phyloP scores from a whole-genome alignment of 108 stramenopile genomes.

The Nitzschia palea region DNA sequence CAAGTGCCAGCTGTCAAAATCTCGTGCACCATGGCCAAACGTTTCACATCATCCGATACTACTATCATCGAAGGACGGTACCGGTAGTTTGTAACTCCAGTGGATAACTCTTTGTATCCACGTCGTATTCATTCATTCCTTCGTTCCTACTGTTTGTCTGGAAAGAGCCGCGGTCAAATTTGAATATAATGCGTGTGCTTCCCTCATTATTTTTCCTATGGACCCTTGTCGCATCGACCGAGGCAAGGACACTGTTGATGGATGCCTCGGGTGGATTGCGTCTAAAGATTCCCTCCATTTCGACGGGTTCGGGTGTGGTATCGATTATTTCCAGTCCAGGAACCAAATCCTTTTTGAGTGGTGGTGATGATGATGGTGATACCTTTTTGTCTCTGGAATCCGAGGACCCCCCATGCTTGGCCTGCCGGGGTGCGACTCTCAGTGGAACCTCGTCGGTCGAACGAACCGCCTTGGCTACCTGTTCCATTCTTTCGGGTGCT shows the following conservation, averaged over 20 bases:
- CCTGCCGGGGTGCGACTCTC: constrained; percentile 65
- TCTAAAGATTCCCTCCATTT: constrained; percentile 36
- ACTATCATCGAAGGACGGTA: too few species aligned
- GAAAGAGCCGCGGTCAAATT: too few species aligned
- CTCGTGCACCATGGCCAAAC: too few species aligned
- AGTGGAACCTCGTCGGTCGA: constrained; percentile 31
- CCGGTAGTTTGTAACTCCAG: too few species aligned
- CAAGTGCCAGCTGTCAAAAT: too few species aligned
- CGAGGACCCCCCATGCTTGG: constrained; percentile 13
- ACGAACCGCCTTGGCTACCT: constrained; percentile 56
- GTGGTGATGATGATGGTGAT: constrained; percentile 8
- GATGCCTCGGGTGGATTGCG: constrained; percentile 58
- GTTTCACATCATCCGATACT: too few species aligned
- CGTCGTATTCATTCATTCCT: too few species aligned
- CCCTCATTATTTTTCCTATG: neutral
- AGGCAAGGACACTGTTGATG: constrained; percentile 34
- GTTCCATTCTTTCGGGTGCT: constrained; percentile 50
- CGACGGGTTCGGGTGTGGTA: constrained; percentile 46
- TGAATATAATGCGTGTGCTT: too few species aligned
- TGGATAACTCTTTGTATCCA: too few species aligned
- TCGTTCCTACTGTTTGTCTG: too few species aligned
- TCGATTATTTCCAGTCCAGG: constrained; percentile 67
- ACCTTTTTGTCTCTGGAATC: constrained; percentile 27
- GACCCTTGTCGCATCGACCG: neutral
- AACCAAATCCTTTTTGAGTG: constrained; percentile 38